phyloP scores from a whole-genome alignment of 169 alveolate genomes.

The Cryptosporidium parvum region DNA sequence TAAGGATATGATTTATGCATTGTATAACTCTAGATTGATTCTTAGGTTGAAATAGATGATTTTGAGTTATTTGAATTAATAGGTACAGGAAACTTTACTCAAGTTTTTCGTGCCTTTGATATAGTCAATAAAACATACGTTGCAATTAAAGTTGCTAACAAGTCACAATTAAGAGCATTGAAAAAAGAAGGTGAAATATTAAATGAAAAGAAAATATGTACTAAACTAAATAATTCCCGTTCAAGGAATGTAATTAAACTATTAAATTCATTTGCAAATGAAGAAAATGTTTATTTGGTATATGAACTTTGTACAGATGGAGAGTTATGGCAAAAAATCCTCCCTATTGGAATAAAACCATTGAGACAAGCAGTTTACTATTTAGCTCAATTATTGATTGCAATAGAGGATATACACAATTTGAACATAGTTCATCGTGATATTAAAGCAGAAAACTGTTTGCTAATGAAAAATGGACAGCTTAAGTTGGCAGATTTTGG shows the following conservation, averaged over 20 bases:
- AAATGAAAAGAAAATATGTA: constrained; percentile 58
- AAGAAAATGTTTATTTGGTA: constrained; percentile 27
- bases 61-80: constrained; percentile 35
- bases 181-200: constrained; percentile 57
- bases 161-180: constrained; percentile 30
- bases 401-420: constrained; percentile 92
- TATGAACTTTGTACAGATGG: constrained; percentile 49
- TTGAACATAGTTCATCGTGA: constrained; percentile 94
- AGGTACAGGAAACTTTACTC: constrained; percentile 68
- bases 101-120: constrained; percentile 56
- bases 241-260: constrained; percentile 21
- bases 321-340: constrained; percentile 56
- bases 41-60: constrained; percentile 3
- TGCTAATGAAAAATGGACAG: constrained; percentile 16
- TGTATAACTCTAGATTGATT: background rate
- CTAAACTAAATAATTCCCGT: background rate
- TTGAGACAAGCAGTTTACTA: constrained; percentile 25
- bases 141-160: constrained; percentile 59
- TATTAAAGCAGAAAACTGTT: constrained; percentile 88
- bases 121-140: constrained; percentile 3
- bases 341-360: constrained; percentile 61
- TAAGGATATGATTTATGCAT: background rate
- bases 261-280: constrained; percentile 37
- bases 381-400: constrained; percentile 84
- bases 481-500: constrained; percentile 81